A percentile compares a stretch with the other conserved stretches of the same genome.
These are phyloP conservation scores for Fraxinus pennsylvanica DNA, from an alignment of 257 asterid species.

Conservation along the genomic window DNA sequence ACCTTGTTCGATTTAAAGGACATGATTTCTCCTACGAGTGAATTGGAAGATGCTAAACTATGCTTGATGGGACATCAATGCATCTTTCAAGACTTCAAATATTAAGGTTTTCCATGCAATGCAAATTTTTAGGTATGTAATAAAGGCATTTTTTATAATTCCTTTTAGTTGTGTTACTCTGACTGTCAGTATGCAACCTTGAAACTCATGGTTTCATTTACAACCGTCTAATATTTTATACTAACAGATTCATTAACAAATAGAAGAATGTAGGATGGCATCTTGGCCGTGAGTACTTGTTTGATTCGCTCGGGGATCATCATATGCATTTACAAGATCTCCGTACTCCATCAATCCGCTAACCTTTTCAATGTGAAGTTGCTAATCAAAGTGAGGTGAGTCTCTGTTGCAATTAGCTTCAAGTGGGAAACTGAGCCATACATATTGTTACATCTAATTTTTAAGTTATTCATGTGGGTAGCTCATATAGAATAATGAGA, in stretches of 20 bases:
- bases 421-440: background rate
- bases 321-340: conserved; percentile 84
- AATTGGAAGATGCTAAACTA: background rate
- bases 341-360: conserved; percentile 59
- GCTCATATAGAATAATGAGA: background rate
- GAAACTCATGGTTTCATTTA: conserved; percentile 13
- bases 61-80: background rate
- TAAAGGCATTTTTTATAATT: background rate
- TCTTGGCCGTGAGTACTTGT: conserved; percentile 81
- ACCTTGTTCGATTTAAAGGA: background rate
- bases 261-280: conserved; percentile 99
- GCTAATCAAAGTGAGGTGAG: conserved; percentile 93
- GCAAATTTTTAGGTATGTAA: background rate
- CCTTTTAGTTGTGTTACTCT: background rate
- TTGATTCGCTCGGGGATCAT: conserved; percentile 92
- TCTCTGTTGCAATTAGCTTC: conserved; percentile 18
- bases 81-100: background rate
- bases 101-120: background rate
- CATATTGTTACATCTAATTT: background rate
- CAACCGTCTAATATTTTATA: conserved; percentile 14
- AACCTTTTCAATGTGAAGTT: conserved; percentile 81
- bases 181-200: background rate
- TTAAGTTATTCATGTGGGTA: background rate
- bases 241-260: background rate
- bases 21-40: background rate